These are phyloP conservation scores for Paramecium primaurelia DNA, from an alignment of 73 alveolate species.

Conservation along the genomic window DNA sequence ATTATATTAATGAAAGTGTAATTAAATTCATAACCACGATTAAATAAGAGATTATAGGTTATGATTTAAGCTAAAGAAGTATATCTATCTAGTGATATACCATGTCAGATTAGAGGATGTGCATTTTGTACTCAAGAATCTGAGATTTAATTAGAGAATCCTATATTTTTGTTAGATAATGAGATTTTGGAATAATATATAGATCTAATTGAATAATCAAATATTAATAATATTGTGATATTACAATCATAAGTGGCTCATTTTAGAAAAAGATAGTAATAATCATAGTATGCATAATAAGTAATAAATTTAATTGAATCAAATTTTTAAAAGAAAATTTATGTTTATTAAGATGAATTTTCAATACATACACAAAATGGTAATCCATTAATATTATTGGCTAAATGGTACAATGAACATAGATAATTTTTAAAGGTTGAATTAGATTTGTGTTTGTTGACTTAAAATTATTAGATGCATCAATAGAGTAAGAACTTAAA, in stretches of 20 bases:
- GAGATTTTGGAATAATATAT: neutral
- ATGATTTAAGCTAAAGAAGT: neutral
- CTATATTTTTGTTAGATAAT: neutral
- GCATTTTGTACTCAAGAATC: neutral
- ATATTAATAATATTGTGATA: neutral
- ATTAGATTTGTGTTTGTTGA: neutral
- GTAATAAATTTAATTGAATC: slow-evolving; percentile 9
- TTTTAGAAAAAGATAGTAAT: neutral
- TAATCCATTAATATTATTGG: neutral
- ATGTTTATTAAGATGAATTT: neutral
- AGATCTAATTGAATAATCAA: slow-evolving; percentile 24
- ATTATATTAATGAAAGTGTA: neutral
- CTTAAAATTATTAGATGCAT: slow-evolving; percentile 30
- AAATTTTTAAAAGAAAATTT: neutral
- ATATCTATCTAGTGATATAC: neutral
- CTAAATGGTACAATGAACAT: neutral
- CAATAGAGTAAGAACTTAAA: neutral
- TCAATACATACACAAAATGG: neutral
- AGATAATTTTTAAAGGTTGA: neutral
- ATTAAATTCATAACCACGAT: neutral
- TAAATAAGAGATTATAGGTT: neutral
- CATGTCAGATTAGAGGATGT: slow-evolving; percentile 1
- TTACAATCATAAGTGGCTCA: neutral
- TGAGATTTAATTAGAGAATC: neutral
- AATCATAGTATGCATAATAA: neutral